These are phyloP conservation scores for Agaricus subrufescens DNA, from an alignment of 768 basidiomycete species.

Conservation along the genomic window DNA sequence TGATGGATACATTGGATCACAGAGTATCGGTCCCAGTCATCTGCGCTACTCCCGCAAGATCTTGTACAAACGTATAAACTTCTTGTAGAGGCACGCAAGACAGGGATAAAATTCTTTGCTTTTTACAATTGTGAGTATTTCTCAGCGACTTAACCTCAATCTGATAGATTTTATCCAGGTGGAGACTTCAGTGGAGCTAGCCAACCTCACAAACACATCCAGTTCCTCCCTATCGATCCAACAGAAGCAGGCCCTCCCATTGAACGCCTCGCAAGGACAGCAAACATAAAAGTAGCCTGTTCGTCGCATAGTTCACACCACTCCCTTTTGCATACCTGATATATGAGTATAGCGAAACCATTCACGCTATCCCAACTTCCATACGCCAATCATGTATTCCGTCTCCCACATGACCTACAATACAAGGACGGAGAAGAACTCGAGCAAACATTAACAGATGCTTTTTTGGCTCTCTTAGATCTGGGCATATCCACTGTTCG, in stretches of 20 bases:
- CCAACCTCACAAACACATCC: conserved; percentile 89
- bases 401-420: conserved; percentile 44
- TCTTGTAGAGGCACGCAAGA: conserved; percentile 60
- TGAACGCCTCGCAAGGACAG: conserved; percentile 59
- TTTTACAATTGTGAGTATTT: conserved; percentile 82
- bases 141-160: not conserved
- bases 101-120: conserved; percentile 59
- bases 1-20: not conserved
- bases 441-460: conserved; percentile 45
- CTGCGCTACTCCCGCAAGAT: conserved; percentile 76
- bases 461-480: conserved; percentile 74
- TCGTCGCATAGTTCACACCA: conserved; percentile 6
- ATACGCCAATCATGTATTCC: conserved; percentile 77
- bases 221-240: conserved; percentile 63
- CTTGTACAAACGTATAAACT: conserved; percentile 75
- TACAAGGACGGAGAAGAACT: conserved; percentile 38
- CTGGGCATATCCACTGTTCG: conserved; percentile 71
- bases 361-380: conserved; percentile 65
- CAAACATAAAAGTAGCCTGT: conserved; percentile 59
- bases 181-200: conserved; percentile 81
- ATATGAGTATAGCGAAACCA: conserved; percentile 51
- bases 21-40: conserved; percentile 77
- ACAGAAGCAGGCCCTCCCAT: conserved; percentile 66
- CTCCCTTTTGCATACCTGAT: not conserved
- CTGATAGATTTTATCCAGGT: conserved; percentile 33